A percentile compares a stretch with the other conserved stretches of the same genome.
phyloP scores from a whole-genome alignment of 768 basidiomycete species.

The Podaxis mareebaensis region DNA sequence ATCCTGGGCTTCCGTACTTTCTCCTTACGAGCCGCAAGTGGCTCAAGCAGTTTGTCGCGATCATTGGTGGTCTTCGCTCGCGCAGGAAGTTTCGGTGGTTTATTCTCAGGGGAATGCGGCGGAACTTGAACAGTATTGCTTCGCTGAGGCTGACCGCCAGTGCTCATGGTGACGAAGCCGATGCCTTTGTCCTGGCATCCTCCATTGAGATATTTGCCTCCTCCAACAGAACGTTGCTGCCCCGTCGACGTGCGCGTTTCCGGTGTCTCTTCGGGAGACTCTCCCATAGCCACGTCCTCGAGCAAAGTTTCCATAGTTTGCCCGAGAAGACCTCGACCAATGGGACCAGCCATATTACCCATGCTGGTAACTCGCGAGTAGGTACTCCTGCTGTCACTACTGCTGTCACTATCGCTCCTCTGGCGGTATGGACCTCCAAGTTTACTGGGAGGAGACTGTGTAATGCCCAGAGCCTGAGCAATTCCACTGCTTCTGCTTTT shows the following conservation, averaged over 20 bases:
- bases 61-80: conserved; percentile 50
- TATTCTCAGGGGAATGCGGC: conserved; percentile 41
- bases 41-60: conserved; percentile 24
- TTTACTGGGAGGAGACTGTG: conserved; percentile 40
- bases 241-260: conserved; percentile 4
- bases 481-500: conserved; percentile 25
- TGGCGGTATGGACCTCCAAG: conserved; percentile 32
- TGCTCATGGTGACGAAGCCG: conserved; percentile 13
- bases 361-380: conserved; percentile 30
- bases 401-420: conserved; percentile 31
- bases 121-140: conserved; percentile 53
- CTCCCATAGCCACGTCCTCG: conserved; percentile 16
- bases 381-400: conserved; percentile 30
- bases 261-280: conserved; percentile 26
- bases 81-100: conserved; percentile 54
- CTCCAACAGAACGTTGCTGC: background rate
- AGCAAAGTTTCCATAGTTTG: conserved; percentile 19
- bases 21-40: conserved; percentile 26
- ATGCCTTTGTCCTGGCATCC: conserved; percentile 6
- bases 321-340: conserved; percentile 15
- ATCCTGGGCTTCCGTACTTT: conserved; percentile 31
- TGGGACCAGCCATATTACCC: conserved; percentile 5
- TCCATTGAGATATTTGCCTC: conserved; percentile 1
- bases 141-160: conserved; percentile 34
- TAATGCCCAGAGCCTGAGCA: conserved; percentile 45